Evolutionary conservation across 805 yeast species (phyloP), one percentile per base, ranked within the genome.

Genomic region (Hanseniaspora valbyensis): DNA sequence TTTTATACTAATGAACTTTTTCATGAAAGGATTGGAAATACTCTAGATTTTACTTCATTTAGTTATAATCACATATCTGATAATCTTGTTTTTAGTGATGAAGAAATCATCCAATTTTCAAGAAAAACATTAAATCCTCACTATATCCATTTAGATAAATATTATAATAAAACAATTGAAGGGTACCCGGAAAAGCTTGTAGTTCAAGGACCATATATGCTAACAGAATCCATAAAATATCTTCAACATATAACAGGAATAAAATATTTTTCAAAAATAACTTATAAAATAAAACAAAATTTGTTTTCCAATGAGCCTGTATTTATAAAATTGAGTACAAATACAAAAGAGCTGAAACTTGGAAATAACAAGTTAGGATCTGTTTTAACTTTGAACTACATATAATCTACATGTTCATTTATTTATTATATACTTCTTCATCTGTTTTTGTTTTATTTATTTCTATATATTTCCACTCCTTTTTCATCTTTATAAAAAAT

Each of bases 131-230:
- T 10, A 19, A 46, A 46, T 24, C 50, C 50, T 7, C 50, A 46
- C 10, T 30, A 6, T n/a, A 46, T 46, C 7, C 50, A 46, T n/a
- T n/a, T 46, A 22, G 8, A 39, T 10, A 12, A 18, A 2, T n/a
- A 30, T 10, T 46, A 46, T 28, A 46, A 46, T 19, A 5, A 12
- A 4, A 12, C 14, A 12, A 14, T 26, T 5, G 50, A 46, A 26
- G 44, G 44, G 2, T 38, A 36, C 5, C 50, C 50, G 9, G 40
- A 46, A 25, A 39, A 22, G 10, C 40, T 46, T 9, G 44, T 46
- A 1, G 50, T 46, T 24, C 50, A 46, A 32, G 50, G 50, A 10
- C 50, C 50, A 2, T 16, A 26, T 14, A 14, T 46, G 21, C 24
- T 46, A 8, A n/a, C 26, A 6, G 33, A 29, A 39, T 21, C 26